Evolutionary conservation across 805 yeast species (phyloP).

Genomic region (Metschnikowia shivogae): DNA sequence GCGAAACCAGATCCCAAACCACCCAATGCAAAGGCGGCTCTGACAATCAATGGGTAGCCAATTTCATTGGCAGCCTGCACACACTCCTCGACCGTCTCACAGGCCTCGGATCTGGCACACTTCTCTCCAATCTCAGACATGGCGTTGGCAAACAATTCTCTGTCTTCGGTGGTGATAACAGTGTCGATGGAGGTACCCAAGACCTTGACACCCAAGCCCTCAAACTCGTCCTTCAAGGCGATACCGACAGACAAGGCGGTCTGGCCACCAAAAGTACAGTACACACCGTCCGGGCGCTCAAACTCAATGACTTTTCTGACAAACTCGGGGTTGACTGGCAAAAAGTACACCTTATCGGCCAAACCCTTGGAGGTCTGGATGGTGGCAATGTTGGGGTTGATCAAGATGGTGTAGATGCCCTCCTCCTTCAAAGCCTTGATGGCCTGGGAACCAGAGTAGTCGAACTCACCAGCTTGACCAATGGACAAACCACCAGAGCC

Average conservation of each 20-base stretch:
- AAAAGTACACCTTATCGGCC: constrained; percentile 95
- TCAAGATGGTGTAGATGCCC: constrained; percentile 91
- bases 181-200: constrained; percentile 96
- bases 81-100: constrained; percentile 76
- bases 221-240: constrained; percentile 91
- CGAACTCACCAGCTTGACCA: constrained; percentile 99
- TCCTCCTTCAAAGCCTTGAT: constrained; percentile 97
- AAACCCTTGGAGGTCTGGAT: constrained; percentile 97
- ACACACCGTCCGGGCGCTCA: constrained; percentile 96
- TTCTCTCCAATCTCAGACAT: constrained; percentile 95
- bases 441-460: constrained; percentile 98
- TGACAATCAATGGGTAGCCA: constrained; percentile 92
- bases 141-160: constrained; percentile 91
- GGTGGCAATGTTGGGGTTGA: constrained; percentile 97
- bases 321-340: constrained; percentile 96
- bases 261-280: constrained; percentile 98
- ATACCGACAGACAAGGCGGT: constrained; percentile 97
- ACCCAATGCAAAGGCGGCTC: constrained; percentile 97
- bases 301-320: constrained; percentile 92
- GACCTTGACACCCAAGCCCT: constrained; percentile 84
- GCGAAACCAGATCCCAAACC: constrained; percentile 99
- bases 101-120: constrained; percentile 91
- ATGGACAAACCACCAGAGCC: constrained; percentile 98
- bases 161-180: constrained; percentile 94
- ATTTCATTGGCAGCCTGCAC: constrained; percentile 76